These are phyloP conservation scores for Mrakia frigida DNA, from an alignment of 768 basidiomycete species.

Conservation along the genomic window DNA sequence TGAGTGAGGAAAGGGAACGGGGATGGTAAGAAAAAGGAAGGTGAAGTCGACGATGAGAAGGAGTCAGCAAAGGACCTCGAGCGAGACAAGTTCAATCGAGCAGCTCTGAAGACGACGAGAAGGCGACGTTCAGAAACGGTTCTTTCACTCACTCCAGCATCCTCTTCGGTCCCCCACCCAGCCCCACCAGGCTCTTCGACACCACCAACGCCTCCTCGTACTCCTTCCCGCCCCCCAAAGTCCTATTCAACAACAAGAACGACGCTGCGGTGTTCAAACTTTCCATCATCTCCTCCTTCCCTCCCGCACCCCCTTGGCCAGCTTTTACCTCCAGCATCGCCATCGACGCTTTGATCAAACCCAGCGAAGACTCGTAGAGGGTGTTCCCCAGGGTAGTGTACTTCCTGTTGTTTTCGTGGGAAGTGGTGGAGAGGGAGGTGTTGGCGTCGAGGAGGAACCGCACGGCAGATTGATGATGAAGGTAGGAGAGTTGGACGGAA, in stretches of 20 bases:
- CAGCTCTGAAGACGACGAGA: too few relatives aligned
- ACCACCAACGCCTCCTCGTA: not conserved
- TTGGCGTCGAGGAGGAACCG: not conserved
- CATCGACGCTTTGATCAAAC: not conserved
- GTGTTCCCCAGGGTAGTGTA: not conserved
- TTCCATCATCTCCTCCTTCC: not conserved
- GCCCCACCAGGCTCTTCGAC: not conserved
- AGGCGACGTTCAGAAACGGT: too few relatives aligned
- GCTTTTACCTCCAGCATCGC: not conserved
- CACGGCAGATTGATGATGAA: not conserved
- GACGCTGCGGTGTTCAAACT: not conserved
- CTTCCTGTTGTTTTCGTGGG: not conserved
- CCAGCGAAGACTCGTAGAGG: not conserved
- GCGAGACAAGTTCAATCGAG: too few relatives aligned
- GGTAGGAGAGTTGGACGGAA: not conserved
- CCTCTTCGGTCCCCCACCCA: not conserved
- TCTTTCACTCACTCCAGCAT: slow-evolving; percentile 10
- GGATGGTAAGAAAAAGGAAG: too few relatives aligned
- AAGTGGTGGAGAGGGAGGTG: not conserved
- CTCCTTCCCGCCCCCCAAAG: not conserved
- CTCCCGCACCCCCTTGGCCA: not conserved
- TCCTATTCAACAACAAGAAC: not conserved
- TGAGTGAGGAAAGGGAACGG: not conserved
- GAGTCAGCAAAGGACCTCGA: not conserved
- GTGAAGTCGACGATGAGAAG: not conserved